phyloP scores from a whole-genome alignment of 768 basidiomycete species.

The Mycena floridula region DNA sequence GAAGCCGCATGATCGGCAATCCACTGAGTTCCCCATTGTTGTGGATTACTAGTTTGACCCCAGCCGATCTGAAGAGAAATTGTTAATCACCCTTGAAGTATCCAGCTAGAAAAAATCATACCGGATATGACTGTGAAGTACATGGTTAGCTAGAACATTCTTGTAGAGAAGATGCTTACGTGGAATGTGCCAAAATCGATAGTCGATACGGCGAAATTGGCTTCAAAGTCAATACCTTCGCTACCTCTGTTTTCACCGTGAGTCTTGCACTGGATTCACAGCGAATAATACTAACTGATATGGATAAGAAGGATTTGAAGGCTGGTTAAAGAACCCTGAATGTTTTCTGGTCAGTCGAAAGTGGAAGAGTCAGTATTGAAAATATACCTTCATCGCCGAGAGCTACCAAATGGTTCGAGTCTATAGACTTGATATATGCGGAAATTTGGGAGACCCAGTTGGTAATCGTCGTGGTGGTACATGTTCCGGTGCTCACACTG shows the following conservation, averaged over 20 bases:
- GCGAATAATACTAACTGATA: constrained; percentile 39
- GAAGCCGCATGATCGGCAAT: constrained; percentile 52
- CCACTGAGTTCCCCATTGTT: constrained; percentile 51
- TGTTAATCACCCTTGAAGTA: too few species aligned
- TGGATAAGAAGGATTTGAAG: constrained; percentile 39
- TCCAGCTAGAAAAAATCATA: too few species aligned
- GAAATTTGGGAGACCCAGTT: constrained; percentile 49
- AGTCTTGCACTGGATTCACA: neutral
- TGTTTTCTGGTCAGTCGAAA: too few species aligned
- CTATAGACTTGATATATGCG: constrained; percentile 57
- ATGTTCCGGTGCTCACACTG: constrained; percentile 32
- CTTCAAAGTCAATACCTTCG: constrained; percentile 57
- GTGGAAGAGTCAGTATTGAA: too few species aligned
- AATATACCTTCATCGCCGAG: constrained; percentile 58
- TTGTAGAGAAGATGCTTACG: constrained; percentile 23
- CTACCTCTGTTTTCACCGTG: constrained; percentile 27
- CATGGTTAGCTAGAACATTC: neutral
- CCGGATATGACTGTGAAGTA: neutral
- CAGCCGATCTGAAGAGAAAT: too few species aligned
- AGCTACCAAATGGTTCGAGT: constrained; percentile 53
- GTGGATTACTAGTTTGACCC: constrained; percentile 40
- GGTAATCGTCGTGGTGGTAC: constrained; percentile 45
- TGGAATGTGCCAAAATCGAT: constrained; percentile 69
- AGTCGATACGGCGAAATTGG: constrained; percentile 46
- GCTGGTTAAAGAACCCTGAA: constrained; percentile 55